A percentile compares a stretch with the other conserved stretches of the same genome.
These are phyloP conservation scores for Tetratostichococcus sp. DNA, from an alignment of 139 green algal species.

Conservation along the genomic window DNA sequence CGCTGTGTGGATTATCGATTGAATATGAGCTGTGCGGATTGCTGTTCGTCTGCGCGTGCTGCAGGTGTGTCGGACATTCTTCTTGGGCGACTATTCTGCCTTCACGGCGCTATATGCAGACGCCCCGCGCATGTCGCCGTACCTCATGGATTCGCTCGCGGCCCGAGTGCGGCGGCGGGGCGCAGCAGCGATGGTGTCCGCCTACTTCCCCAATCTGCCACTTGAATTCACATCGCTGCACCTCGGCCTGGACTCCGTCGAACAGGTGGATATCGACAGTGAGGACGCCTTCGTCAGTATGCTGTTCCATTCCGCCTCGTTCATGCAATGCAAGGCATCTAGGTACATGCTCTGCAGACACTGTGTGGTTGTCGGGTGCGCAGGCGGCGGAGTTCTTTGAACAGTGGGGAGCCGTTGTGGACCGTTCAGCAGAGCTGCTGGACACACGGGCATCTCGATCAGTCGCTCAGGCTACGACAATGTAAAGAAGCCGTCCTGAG, in stretches of 20 bases:
- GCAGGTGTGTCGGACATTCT: not conserved
- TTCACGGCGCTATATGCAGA: constrained; percentile 50
- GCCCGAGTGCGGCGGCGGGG: constrained; percentile 3
- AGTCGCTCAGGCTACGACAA: too few relatives aligned
- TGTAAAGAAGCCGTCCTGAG: too few relatives aligned
- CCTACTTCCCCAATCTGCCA: not conserved
- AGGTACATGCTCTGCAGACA: too few relatives aligned
- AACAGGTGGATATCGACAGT: not conserved
- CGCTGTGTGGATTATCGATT: too few relatives aligned
- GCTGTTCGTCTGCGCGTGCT: too few relatives aligned
- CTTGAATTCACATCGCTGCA: not conserved
- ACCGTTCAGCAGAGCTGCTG: not conserved
- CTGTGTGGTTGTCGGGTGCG: not conserved
- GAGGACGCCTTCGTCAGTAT: too few relatives aligned
- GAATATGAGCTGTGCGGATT: too few relatives aligned
- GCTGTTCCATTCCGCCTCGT: too few relatives aligned
- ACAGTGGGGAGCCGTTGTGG: not conserved
- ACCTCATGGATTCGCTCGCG: constrained; percentile 60
- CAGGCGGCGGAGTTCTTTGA: not conserved
- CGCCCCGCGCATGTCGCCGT: constrained; percentile 59
- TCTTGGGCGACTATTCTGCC: constrained; percentile 17
- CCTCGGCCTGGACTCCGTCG: not conserved
- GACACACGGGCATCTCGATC: too few relatives aligned
- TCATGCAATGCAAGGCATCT: too few relatives aligned
- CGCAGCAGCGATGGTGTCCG: not conserved